Evolutionary conservation across 2,329 filamentous ascomycete genomes (phyloP).

Genomic region (Penicillium sp.): DNA sequence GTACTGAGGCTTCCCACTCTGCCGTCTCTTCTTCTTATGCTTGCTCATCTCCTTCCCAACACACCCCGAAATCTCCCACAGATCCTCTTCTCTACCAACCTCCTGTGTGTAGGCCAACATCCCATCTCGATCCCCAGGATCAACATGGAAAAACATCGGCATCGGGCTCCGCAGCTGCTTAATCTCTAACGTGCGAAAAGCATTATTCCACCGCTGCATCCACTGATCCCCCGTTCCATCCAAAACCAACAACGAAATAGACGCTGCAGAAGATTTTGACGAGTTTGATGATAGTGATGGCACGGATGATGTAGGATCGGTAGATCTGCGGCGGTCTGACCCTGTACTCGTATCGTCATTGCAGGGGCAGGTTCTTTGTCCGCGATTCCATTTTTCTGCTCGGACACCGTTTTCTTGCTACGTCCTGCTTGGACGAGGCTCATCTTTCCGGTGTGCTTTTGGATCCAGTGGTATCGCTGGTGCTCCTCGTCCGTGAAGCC

Average conservation of each 20-base stretch:
- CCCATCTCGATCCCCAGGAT: constrained; percentile 76
- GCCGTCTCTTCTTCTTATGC: constrained; percentile 74
- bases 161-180: constrained; percentile 76
- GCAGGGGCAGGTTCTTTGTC: constrained; percentile 19
- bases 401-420: constrained; percentile 38
- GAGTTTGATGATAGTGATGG: constrained; percentile 32
- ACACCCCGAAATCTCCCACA: constrained; percentile 73
- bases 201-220: constrained; percentile 73
- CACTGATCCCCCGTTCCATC: constrained; percentile 69
- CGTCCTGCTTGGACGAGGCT: constrained; percentile 48
- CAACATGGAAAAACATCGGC: constrained; percentile 85
- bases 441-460: constrained; percentile 66
- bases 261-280: constrained; percentile 18
- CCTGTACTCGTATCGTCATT: constrained; percentile 5
- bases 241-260: constrained; percentile 64
- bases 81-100: constrained; percentile 64
- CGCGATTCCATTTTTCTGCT: constrained; percentile 37
- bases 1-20: constrained; percentile 55
- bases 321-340: constrained; percentile 21
- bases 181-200: constrained; percentile 73
- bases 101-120: constrained; percentile 72
- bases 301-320: constrained; percentile 29
- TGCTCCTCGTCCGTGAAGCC: constrained; percentile 86
- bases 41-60: constrained; percentile 83
- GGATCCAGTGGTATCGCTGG: constrained; percentile 79